Evolutionary conservation across 164 flowering plant genomes (phyloP), one percentile per base, ranked within the genome.

Genomic region (Berberis thunbergii): DNA sequence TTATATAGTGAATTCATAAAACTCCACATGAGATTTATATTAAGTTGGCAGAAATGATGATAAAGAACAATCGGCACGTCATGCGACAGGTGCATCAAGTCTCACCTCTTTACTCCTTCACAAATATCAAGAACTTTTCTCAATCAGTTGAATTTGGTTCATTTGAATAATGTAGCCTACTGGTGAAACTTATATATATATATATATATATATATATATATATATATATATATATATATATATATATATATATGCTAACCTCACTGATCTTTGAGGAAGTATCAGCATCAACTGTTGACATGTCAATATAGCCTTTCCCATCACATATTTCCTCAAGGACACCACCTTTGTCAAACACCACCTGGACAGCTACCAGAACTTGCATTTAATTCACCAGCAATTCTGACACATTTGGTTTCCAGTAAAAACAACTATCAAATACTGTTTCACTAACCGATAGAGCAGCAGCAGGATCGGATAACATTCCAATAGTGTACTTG

Each of bases 261-360:
- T 86, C 87, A 66, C 72, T 80, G 60, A 94, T 94, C 78, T 83
- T 87, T 48, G 66, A 55, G 64, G 98, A 87, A 60, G 97, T 90
- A 60, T 83, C 90, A 49, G 95, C 84, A 79, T 87, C 97, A 69
- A 94, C 97, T n/a, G 97, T 94, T 76, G 98, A 94, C 97, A 91
- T 91, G 77, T 94, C 98, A 69, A 94, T 83, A 63, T 94, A 94
- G 26, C 88, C 85, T 80, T 91, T 94, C 69, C 97, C 96, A 56
- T 54, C 62, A 68, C 82, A 75, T 49, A 86, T 84, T 82, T 84
- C 72, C 83, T 87, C 98, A 44, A 94, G 87, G 65, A 85, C 91
- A 49, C 98, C 97, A 74, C 79, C 85, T 75, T 91, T 81, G 49
- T 80, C 92, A 70, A 94, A 94, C 61, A 86, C 96, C 42, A 94